These are phyloP conservation scores for Pouteria campechiana DNA, from an alignment of 179 eudicot species.

Conservation along the genomic window DNA sequence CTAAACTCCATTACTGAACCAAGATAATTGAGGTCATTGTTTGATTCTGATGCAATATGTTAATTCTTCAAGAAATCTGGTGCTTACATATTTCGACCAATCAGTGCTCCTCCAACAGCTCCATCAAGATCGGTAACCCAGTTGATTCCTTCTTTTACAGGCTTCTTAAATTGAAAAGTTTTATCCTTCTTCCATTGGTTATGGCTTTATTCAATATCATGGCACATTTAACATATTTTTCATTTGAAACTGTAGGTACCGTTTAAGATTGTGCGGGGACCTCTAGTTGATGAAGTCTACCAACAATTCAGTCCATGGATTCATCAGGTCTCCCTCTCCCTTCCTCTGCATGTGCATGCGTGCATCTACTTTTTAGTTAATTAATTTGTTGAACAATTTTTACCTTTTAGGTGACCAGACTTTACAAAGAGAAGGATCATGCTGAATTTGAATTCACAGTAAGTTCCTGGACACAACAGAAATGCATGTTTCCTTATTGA, in stretches of 20 bases:
- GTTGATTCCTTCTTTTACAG: neutral
- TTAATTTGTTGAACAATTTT: neutral
- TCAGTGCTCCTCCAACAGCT: constrained; percentile 31
- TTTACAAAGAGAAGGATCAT: constrained; percentile 76
- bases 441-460: constrained; percentile 88
- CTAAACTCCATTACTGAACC: too few relatives aligned
- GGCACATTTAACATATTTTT: neutral
- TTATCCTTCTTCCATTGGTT: neutral
- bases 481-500: too few relatives aligned
- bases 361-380: neutral
- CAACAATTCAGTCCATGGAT: constrained; percentile 74
- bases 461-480: too few relatives aligned
- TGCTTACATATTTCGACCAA: constrained; percentile 74
- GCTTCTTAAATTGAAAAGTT: neutral
- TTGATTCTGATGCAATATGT: too few relatives aligned
- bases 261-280: constrained; percentile 55
- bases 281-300: constrained; percentile 73
- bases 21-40: too few relatives aligned
- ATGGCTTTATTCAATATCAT: neutral
- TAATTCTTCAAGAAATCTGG: constrained; percentile 50
- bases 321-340: constrained; percentile 44
- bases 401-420: constrained; percentile 47
- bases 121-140: constrained; percentile 44
- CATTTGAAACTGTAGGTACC: constrained; percentile 37
- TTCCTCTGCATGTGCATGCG: neutral